Conservation (phyloP, 2,329 filamentous ascomycete genomes). For the Fusarium torreyae region DNA sequence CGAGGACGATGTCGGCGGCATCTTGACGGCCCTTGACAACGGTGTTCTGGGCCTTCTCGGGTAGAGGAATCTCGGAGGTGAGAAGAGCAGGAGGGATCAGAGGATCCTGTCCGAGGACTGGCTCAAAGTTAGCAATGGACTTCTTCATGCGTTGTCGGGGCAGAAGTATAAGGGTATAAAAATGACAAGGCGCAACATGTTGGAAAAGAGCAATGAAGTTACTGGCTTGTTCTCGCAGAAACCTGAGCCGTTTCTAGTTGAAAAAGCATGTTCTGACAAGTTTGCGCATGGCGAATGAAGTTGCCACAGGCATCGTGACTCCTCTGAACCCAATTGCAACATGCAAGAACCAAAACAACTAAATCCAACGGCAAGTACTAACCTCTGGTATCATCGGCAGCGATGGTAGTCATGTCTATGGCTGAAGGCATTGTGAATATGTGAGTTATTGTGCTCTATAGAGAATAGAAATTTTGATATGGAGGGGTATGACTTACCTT, state of each 20-base stretch:
- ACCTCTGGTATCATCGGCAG: constrained; percentile 64
- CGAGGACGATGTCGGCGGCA: constrained; percentile 82
- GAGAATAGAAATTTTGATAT: constrained; percentile 32
- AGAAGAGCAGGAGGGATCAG: constrained; percentile 91
- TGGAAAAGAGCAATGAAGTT: not conserved
- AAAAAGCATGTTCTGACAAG: not conserved
- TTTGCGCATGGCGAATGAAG: not conserved
- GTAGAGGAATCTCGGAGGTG: constrained; percentile 85
- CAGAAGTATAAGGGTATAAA: not conserved
- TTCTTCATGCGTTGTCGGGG: not conserved
- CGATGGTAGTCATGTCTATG: constrained; percentile 57
- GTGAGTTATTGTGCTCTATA: constrained; percentile 39
- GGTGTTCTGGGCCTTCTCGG: constrained; percentile 73
- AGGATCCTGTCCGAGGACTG: constrained; percentile 94
- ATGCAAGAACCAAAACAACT: not conserved
- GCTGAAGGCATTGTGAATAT: constrained; percentile 55
- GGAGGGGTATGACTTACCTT: constrained; percentile 41
- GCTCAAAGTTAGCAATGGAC: constrained; percentile 36
- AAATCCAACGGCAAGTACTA: constrained; percentile 42
- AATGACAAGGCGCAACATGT: not conserved
- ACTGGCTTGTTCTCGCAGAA: not conserved
- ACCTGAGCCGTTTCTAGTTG: not conserved
- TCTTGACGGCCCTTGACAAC: constrained; percentile 80
- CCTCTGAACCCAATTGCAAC: constrained; percentile 1
- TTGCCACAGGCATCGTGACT: constrained; percentile 29